Base-by-base conservation (phyloP, 192 early-diverging fungal genomes). In the Cladochytrium replicatum region DNA sequence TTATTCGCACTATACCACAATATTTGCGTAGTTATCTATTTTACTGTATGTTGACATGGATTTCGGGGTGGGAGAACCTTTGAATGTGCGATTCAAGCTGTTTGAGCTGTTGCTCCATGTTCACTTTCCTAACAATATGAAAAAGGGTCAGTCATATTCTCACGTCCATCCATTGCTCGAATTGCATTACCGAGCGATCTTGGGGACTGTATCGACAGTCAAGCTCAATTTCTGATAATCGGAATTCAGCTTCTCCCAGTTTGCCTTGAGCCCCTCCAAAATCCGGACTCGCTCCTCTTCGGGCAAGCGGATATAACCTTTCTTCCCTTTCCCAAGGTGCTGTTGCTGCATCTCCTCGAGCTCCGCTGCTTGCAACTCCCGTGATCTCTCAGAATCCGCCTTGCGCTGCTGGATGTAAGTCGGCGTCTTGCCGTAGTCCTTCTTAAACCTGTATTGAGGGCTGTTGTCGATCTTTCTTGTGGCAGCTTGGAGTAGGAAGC, bases 151-250 rank as follows among this genome's bases (percentile, higher is more conserved):
- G 34, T 46, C n/a, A n/a, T n/a, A n/a, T n/a, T n/a, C n/a, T n/a
- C 17, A 13, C 17, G 17, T 37, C 13, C 13, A 37, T 37, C 17
- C 34, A 37, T 37, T 37, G 34, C 17, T 37, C 17, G 13, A n/a
- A 50, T 1, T 53, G 22, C 22, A 54, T 7, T 41, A 77, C 74
- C 74, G 65, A 7, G 75, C 68, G 53, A 78, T 78, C 53, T 78
- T 78, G 23, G 75, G 75, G 27, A 78, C 68, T 4, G 75, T 78
- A 43, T 78, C 75, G 7, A 78, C 71, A 6, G 75, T 78, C 50
- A 78, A 44, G 52, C 68, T 72, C 54, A 78, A 47, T 31, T 63
- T 69, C 61, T 71, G 68, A 47, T 78, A 78, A 22, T 78, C 75
- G 6, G 26, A 41, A 52, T 75, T 78, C 25, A 78, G 57, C 49